phyloP scores from a whole-genome alignment of 495 filamentous ascomycete species.

The Hypoxylon rickii region DNA sequence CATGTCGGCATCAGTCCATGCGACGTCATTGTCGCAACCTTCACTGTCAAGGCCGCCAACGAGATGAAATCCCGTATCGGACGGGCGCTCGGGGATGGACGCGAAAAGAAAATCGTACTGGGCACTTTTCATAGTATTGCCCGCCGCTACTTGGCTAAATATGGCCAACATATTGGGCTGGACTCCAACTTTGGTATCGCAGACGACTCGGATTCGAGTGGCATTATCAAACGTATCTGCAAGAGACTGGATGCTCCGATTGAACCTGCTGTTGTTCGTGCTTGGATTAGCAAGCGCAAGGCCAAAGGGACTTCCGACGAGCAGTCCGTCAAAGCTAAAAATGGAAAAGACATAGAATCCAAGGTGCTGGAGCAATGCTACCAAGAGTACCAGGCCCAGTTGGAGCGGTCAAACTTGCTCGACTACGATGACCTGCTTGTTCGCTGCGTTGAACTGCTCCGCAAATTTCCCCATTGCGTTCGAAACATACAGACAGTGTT shows the following conservation, averaged over 20 bases:
- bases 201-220: constrained; percentile 77
- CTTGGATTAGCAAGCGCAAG: constrained; percentile 86
- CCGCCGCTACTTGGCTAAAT: constrained; percentile 79
- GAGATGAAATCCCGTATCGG: constrained; percentile 94
- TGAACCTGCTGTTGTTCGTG: constrained; percentile 68
- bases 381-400: constrained; percentile 73
- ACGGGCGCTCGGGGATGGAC: constrained; percentile 73
- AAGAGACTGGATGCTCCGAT: constrained; percentile 71
- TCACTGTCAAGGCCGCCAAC: constrained; percentile 93
- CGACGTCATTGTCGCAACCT: constrained; percentile 96
- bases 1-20: constrained; percentile 77
- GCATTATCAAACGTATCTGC: constrained; percentile 79
- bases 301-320: constrained; percentile 63
- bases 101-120: constrained; percentile 78
- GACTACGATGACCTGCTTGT: constrained; percentile 96
- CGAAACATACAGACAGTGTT: constrained; percentile 89
- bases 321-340: constrained; percentile 39
- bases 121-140: constrained; percentile 97
- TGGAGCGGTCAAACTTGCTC: constrained; percentile 78
- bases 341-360: constrained; percentile 61
- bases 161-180: constrained; percentile 85
- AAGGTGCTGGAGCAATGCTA: constrained; percentile 78
- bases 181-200: constrained; percentile 89
- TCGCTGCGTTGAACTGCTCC: constrained; percentile 80
- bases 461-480: constrained; percentile 79